Evolutionary conservation across 768 basidiomycete species (phyloP).

Genomic region (Roridomyces roridus): DNA sequence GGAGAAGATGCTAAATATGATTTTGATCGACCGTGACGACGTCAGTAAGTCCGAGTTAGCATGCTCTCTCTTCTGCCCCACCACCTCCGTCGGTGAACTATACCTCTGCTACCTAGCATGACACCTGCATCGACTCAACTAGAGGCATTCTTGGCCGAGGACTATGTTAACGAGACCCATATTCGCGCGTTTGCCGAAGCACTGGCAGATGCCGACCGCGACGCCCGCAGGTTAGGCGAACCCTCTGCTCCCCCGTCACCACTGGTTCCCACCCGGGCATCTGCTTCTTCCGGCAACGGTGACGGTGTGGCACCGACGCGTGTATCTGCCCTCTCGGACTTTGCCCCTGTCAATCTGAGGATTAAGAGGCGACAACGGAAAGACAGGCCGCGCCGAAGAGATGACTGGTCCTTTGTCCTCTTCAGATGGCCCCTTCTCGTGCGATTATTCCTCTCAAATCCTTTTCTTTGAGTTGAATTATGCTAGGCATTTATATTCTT

Average conservation of each 20-base stretch:
- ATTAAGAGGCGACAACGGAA: constrained; percentile 62
- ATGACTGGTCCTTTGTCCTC: constrained; percentile 79
- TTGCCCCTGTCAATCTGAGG: constrained; percentile 87
- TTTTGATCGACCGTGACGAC: no score
- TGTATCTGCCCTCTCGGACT: constrained; percentile 83
- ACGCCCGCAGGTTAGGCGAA: constrained; percentile 40
- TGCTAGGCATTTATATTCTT: constrained; percentile 80
- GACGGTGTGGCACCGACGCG: no score
- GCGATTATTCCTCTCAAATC: constrained; percentile 24
- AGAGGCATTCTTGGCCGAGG: constrained; percentile 46
- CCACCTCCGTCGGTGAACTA: no score
- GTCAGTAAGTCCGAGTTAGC: no score
- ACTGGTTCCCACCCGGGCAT: constrained; percentile 61
- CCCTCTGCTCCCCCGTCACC: constrained; percentile 45
- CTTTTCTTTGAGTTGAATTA: not conserved
- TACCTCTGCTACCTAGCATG: no score
- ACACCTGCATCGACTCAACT: no score
- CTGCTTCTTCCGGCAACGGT: constrained; percentile 84
- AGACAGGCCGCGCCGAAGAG: constrained; percentile 40
- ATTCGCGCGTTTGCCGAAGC: constrained; percentile 83
- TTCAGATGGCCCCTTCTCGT: constrained; percentile 90
- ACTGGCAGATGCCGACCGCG: constrained; percentile 61
- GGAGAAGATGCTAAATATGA: no score
- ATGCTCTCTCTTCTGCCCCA: no score
- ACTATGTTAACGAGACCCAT: constrained; percentile 73